These are phyloP conservation scores for Penicillium robsamsonii DNA, from an alignment of 495 filamentous ascomycete genomes.

Conservation along the genomic window DNA sequence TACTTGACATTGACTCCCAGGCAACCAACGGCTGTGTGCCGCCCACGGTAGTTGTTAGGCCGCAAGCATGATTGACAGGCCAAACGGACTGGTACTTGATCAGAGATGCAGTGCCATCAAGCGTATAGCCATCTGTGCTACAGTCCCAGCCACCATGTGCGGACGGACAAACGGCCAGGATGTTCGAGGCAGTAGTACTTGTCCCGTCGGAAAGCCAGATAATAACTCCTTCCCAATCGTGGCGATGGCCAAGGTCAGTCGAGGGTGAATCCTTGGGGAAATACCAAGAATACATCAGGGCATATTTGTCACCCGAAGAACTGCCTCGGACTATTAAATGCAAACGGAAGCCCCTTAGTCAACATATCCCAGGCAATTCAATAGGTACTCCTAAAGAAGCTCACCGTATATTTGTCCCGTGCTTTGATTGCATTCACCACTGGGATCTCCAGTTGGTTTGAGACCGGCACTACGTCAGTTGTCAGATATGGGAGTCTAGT, in stretches of 20 bases:
- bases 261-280: slow-evolving; percentile 49
- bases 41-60: slow-evolving; percentile 43
- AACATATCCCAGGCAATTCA: background rate
- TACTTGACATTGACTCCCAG: slow-evolving; percentile 49
- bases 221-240: slow-evolving; percentile 54
- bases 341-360: background rate
- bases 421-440: slow-evolving; percentile 43
- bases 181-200: slow-evolving; percentile 38
- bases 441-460: slow-evolving; percentile 30
- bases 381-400: background rate
- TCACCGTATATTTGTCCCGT: slow-evolving; percentile 49
- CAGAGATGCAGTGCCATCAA: slow-evolving; percentile 38
- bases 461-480: slow-evolving; percentile 37
- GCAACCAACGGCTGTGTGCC: slow-evolving; percentile 54
- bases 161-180: slow-evolving; percentile 51
- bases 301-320: slow-evolving; percentile 34
- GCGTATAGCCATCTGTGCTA: slow-evolving; percentile 36
- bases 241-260: slow-evolving; percentile 45
- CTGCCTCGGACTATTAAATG: slow-evolving; percentile 27
- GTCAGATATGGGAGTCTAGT: background rate
- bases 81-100: slow-evolving; percentile 50
- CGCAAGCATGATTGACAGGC: slow-evolving; percentile 50
- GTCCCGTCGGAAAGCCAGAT: slow-evolving; percentile 42
- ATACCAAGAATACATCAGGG: slow-evolving; percentile 56
- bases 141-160: slow-evolving; percentile 54